Base-by-base conservation (phyloP, 2,329 filamentous ascomycete species). In the Colletotrichum filicis region DNA sequence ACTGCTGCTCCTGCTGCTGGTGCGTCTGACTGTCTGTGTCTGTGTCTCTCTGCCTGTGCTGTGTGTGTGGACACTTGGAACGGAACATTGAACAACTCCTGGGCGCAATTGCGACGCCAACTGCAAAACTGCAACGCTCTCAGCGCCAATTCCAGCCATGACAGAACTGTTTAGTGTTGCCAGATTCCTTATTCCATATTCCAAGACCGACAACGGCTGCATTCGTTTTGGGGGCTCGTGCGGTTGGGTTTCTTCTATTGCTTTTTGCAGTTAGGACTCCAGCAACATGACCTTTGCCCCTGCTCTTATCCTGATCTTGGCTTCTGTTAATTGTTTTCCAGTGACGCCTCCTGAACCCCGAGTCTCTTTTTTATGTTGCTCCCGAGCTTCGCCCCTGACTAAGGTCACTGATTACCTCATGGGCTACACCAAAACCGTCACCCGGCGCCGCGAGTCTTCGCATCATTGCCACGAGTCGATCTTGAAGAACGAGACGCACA, bases 401-500 rank as follows among this genome's bases (percentile, higher is more conserved):
- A 37, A 49, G 42, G 16, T 42, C 14, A 19, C 14, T 42, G 37
- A 42, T 19, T 42, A 42, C 14, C 37, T 42, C 42, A n/a, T 49
- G 16, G 19, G 42, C 42, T 22, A 22, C 42, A 49, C 7, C 42
- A 22, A 49, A 49, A 22, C 7, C 42, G 42, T 49, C 19, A 22
- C 19, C 19, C 3, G 42, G 19, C 5, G 19, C 42, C 42, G 42
- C 42, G 4, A 49, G 16, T 49, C 42, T 30, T 16, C 26, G 58
- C 35, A 16, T 60, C 58, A 46, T 19, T 26, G 56, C 35, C 32
- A 60, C 14, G 57, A 49, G 57, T 67, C 37, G 68, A 71, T 53
- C 65, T 37, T 63, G 58, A 58, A 59, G 59, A 69, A 69, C 6
- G 37, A 35, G 70, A 53, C 59, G 30, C 37, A 26, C 52, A 28